Base-by-base conservation (phyloP, 2,329 filamentous ascomycete species). In the Xenosphaeropsis pyriputrescens region DNA sequence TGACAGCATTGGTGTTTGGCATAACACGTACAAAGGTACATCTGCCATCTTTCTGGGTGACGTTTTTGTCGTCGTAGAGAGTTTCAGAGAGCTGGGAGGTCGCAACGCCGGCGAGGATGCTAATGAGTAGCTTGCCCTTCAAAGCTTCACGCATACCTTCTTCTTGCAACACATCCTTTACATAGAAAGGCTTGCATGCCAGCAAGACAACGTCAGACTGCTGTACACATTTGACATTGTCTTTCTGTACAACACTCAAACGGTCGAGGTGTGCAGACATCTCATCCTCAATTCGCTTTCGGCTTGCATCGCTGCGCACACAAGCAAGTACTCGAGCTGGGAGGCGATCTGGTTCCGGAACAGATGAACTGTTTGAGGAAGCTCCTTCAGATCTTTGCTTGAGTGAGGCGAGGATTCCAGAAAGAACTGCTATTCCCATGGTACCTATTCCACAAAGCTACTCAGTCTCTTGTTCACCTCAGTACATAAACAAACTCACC, bases 401-500 rank as follows among this genome's bases (percentile, higher is more conserved):
- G 33, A 91, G 68, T 9, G 81, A 83, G 42, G 73, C 66, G 48
- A 93, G 71, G 52, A 94, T 79, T 45, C 85, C 85, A 39, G 72
- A 77, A 40, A 93, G 72, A 48, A 93, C 88, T 41, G 84, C 84
- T 43, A 84, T 83, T 41, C 85, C 85, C 75, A 93, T 83, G 38
- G 78, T 88, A 46, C 84, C 81, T 86, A 14, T 35, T 26, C 5
- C 34, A 18, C 17, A 14, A 9, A 16, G 15, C 33, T 26, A 14
- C 29, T 34, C 34, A 34, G 15, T 18, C 37, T 29, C 9, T 22
- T 35, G 16, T 35, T 6, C 33, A 16, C 18, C 40, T 29, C 13
- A 40, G 4, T 37, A 37, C 30, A 13, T n/a, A 12, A 30, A 36
- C 22, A 19, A 39, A 63, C 72, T 54, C 69, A 82, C 83, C 85